These are phyloP conservation scores for Trichoderma reesei DNA, from an alignment of 495 filamentous ascomycete genomes.

Conservation along the genomic window DNA sequence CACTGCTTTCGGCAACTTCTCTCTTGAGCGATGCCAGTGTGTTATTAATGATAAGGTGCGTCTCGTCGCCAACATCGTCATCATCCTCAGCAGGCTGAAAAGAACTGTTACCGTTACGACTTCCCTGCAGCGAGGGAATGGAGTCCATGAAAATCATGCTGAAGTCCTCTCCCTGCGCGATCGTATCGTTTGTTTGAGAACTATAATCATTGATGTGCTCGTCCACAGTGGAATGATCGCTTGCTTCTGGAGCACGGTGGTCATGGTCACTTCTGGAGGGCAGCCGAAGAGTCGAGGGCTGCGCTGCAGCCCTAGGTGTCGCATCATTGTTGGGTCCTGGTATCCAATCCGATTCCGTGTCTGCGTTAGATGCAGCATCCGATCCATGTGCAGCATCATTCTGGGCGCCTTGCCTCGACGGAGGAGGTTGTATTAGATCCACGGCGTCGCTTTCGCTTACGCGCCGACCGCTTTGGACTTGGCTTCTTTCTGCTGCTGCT, in stretches of 20 bases:
- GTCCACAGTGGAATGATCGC: background rate
- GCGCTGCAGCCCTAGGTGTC: constrained; percentile 14
- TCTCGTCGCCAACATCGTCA: constrained; percentile 30
- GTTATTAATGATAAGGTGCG: constrained; percentile 34
- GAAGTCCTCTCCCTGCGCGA: constrained; percentile 37
- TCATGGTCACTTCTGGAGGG: background rate
- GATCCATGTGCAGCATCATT: background rate
- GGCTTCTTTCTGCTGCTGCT: background rate
- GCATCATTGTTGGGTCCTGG: constrained; percentile 18
- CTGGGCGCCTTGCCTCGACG: background rate
- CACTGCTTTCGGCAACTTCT: constrained; percentile 20
- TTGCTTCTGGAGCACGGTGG: background rate
- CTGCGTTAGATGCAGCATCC: background rate
- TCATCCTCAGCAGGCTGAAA: constrained; percentile 11
- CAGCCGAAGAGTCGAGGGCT: constrained; percentile 14
- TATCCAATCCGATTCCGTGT: constrained; percentile 27
- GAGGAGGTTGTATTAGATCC: background rate
- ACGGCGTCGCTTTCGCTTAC: background rate
- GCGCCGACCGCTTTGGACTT: background rate
- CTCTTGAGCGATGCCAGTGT: constrained; percentile 32
- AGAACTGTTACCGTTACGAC: constrained; percentile 17
- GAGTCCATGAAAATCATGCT: constrained; percentile 40
- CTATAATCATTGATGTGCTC: background rate
- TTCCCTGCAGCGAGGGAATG: constrained; percentile 30
- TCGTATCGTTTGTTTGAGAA: constrained; percentile 26